Percentiles rank a stretch among this genome's conserved stretches.
phyloP scores from a whole-genome alignment of 495 filamentous ascomycete genomes.

The Cudoniella acicularis region DNA sequence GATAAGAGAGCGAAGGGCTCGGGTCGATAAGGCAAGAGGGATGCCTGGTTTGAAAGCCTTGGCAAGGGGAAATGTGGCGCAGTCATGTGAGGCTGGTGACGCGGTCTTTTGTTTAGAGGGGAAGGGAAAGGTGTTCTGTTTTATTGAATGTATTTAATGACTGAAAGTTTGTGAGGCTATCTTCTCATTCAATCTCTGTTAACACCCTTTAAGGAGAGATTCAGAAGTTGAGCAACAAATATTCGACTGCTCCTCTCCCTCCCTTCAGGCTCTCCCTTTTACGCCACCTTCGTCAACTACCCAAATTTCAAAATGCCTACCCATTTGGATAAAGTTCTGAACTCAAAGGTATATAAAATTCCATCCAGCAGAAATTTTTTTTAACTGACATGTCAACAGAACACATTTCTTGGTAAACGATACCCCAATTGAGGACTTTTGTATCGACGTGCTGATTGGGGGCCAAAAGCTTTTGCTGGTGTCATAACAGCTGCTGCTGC shows the following conservation, averaged over 20 bases:
- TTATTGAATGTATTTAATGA: too few relatives aligned
- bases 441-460: neutral
- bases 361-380: neutral
- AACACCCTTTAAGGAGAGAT: too few relatives aligned
- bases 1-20: conserved; percentile 1
- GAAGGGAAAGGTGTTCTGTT: neutral
- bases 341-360: conserved; percentile 59
- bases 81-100: conserved; percentile 13
- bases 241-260: too few relatives aligned
- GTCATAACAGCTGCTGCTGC: conserved; percentile 79
- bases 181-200: too few relatives aligned
- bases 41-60: conserved; percentile 1
- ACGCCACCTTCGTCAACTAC: conserved; percentile 4
- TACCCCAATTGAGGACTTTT: neutral
- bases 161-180: too few relatives aligned
- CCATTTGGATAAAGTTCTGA: conserved; percentile 71
- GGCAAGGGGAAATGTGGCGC: conserved; percentile 4
- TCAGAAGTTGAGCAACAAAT: too few relatives aligned
- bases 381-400: conserved; percentile 31
- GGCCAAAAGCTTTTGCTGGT: conserved; percentile 62
- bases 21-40: conserved; percentile 7
- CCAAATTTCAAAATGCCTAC: conserved; percentile 56
- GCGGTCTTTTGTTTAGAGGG: conserved; percentile 7
- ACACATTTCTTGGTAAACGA: conserved; percentile 50
- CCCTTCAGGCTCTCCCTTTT: too few relatives aligned